Evolutionary conservation across 2,329 filamentous ascomycete species (phyloP), one percentile per base, ranked within the genome.

Genomic region (Ceratocystis ficicola): DNA sequence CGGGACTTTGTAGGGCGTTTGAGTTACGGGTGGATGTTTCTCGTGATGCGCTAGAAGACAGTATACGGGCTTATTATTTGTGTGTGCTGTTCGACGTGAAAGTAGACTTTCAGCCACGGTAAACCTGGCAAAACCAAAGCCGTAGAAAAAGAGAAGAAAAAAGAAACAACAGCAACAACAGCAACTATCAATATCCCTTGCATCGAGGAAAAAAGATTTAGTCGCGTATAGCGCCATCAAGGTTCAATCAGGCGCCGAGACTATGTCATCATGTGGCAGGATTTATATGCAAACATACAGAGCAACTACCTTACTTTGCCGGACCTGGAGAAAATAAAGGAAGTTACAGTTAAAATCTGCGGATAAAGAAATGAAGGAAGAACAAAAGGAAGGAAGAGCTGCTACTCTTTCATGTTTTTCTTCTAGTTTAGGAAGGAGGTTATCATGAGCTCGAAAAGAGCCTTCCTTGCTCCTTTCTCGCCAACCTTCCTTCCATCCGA

Each of bases 1-100:
- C 76, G 0, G 71, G 73, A 0, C 67, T 83, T 17, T 65, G 81
- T 2, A 71, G 71, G 4, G 73, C 76, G 52, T 83, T 64, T 61
- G 52, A 61, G 15, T 55, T 83, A 65, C 75, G 78, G 5, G 71
- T 82, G 0, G 71, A 77, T 64, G 72, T 77, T 2, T 69, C 69
- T 1, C 69, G 79, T 22, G 28, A 22, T 17, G 57, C 44, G 15
- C 25, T 67, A 22, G 66, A 65, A 20, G 22, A 22, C 1, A 30
- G 25, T n/a, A 52, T 65, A 5, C 44, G 48, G 46, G 66, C 66
- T 15, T 67, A 67, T 30, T 67, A 67, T 32, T 48, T 67, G 10
- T 67, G 66, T 63, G 66, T 67, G 5, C 8, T 67, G 59, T 67
- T 65, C 62, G 59, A 60, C 7, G 60, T 65, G 8, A 36, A 62